Conservation (phyloP, 495 filamentous ascomycete species). For the Tetracladium setigerum region DNA sequence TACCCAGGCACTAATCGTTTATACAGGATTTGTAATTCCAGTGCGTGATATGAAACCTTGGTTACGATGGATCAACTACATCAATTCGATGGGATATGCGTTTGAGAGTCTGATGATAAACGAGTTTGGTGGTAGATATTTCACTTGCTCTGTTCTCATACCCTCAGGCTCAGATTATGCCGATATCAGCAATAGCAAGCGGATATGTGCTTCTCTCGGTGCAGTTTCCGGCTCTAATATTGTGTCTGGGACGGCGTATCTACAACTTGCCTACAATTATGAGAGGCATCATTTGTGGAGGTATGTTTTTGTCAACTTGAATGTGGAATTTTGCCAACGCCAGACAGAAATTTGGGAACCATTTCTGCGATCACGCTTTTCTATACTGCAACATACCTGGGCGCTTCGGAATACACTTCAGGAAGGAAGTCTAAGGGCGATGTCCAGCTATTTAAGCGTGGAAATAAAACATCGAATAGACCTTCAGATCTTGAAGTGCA, state of each 20-base stretch:
- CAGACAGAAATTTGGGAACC: conserved; percentile 58
- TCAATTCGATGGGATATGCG: conserved; percentile 70
- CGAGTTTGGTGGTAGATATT: conserved; percentile 53
- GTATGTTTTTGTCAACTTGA: too few relatives aligned
- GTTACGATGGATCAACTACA: conserved; percentile 71
- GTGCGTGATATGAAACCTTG: conserved; percentile 67
- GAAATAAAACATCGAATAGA: too few relatives aligned
- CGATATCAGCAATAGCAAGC: conserved; percentile 30
- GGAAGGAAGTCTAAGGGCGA: conserved; percentile 81
- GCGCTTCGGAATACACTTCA: conserved; percentile 62
- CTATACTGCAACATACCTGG: conserved; percentile 55
- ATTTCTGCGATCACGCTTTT: conserved; percentile 60
- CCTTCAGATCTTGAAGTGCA: too few relatives aligned
- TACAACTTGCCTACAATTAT: conserved; percentile 52
- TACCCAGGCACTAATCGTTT: conserved; percentile 59
- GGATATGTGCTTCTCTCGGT: conserved; percentile 56
- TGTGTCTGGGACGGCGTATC: conserved; percentile 58
- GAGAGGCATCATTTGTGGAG: conserved; percentile 30
- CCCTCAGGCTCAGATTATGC: conserved; percentile 42
- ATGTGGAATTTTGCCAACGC: too few relatives aligned
- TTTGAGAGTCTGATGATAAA: conserved; percentile 65
- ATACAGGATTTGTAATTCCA: conserved; percentile 73
- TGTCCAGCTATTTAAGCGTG: conserved; percentile 72
- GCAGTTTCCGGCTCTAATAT: conserved; percentile 45
- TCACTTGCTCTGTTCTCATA: conserved; percentile 44